These are phyloP conservation scores for Leccinum obscurum DNA, from an alignment of 768 basidiomycete species.

Conservation along the genomic window DNA sequence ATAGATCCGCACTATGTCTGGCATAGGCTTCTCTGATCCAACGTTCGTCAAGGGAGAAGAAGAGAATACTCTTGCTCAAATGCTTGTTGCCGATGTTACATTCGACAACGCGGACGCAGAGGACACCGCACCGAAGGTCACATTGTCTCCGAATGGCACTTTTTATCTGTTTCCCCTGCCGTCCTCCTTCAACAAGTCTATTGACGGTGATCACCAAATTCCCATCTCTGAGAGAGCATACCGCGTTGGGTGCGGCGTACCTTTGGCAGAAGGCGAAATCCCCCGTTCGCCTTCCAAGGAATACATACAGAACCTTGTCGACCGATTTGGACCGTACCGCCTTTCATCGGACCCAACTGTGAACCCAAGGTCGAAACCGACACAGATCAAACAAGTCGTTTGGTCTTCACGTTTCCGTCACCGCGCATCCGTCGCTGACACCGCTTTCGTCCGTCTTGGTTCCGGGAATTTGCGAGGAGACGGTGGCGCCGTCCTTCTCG, in stretches of 20 bases:
- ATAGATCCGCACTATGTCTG: conserved; percentile 44
- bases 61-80: conserved; percentile 35
- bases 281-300: conserved; percentile 38
- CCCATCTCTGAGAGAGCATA: conserved; percentile 27
- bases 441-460: conserved; percentile 35
- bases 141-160: conserved; percentile 31
- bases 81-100: conserved; percentile 49
- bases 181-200: conserved; percentile 21
- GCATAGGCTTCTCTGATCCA: conserved; percentile 48
- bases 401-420: conserved; percentile 51
- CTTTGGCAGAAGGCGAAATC: conserved; percentile 34
- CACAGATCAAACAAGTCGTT: conserved; percentile 37
- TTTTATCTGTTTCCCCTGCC: conserved; percentile 41
- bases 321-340: conserved; percentile 39
- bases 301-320: conserved; percentile 45
- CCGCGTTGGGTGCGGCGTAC: conserved; percentile 43
- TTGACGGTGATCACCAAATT: conserved; percentile 2
- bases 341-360: conserved; percentile 38
- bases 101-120: conserved; percentile 22
- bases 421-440: conserved; percentile 44
- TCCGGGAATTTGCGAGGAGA: background rate
- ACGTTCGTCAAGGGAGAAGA: conserved; percentile 26
- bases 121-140: conserved; percentile 13
- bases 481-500: conserved; percentile 28
- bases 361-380: conserved; percentile 29